A percentile compares a stretch with the other conserved stretches of the same genome.
These are phyloP conservation scores for Calonectria naviculata DNA, from an alignment of 2,329 filamentous ascomycete species.

Conservation along the genomic window DNA sequence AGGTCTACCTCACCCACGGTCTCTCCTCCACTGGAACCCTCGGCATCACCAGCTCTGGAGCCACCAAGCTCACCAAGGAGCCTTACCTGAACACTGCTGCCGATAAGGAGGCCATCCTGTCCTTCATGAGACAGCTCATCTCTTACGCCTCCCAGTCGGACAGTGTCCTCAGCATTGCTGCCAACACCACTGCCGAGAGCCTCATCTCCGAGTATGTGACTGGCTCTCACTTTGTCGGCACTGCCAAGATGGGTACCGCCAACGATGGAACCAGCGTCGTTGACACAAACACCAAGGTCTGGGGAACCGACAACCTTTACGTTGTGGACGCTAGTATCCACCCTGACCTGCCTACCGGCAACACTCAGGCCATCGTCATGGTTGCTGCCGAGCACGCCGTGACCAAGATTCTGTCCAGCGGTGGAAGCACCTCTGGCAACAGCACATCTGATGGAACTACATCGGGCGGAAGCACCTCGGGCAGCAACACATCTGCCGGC, in stretches of 20 bases:
- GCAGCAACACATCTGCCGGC: background rate
- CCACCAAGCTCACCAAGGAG: constrained; percentile 53
- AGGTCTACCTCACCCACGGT: constrained; percentile 63
- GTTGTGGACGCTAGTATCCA: constrained; percentile 77
- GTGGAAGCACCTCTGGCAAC: background rate
- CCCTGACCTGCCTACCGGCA: constrained; percentile 75
- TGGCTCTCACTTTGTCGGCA: constrained; percentile 67
- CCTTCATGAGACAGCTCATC: constrained; percentile 68
- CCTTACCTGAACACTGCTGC: constrained; percentile 48
- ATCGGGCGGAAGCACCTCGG: background rate
- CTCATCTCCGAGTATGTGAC: constrained; percentile 66
- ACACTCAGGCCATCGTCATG: constrained; percentile 74
- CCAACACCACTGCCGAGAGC: constrained; percentile 55
- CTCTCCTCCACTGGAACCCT: constrained; percentile 59
- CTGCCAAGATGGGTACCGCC: constrained; percentile 69
- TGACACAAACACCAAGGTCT: constrained; percentile 72
- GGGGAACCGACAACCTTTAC: constrained; percentile 75
- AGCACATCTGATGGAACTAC: background rate
- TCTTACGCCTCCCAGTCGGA: constrained; percentile 72
- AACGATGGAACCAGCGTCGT: constrained; percentile 69
- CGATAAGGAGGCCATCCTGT: constrained; percentile 57
- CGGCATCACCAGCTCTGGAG: constrained; percentile 50
- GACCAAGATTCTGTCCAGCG: constrained; percentile 29
- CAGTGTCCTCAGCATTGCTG: constrained; percentile 63
- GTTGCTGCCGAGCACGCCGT: constrained; percentile 71